Evolutionary conservation across 176 grass and related monocot genomes (phyloP), one percentile per base, ranked within the genome.

Genomic region (Triticum aestivum): DNA sequence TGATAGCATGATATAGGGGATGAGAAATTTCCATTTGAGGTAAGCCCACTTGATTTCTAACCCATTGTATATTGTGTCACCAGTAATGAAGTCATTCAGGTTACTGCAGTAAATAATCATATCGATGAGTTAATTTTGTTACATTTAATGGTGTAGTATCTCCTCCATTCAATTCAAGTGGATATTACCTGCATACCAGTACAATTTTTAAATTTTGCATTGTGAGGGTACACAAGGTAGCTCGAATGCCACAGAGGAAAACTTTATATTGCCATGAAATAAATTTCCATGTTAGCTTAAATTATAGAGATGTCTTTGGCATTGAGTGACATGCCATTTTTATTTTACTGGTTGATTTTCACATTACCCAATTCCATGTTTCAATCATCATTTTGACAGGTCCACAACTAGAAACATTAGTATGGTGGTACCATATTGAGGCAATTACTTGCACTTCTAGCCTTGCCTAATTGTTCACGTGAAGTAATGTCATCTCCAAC

Each of bases 321-420:
- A 44, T 3, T 3, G 41, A 44, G 41, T 44, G 41, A 0, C 9
- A 3, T 64, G 23, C 9, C 23, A 64, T 64, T 11, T 63, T 63
- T 10, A 63, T 24, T 63, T 11, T 62, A 1, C 26, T 63, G 61
- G 61, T 63, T 63, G n/a, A 63, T 81, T 87, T 23, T 42, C 70
- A 45, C 11, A 73, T 12, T 73, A 24, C 29, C 74, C 78, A 70
- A 82, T 51, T 54, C 23, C 38, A 84, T 8, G 85, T 84, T 84
- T 21, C 81, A 33, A 44, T 44, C 75, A 61, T 82, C 20, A 79
- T 62, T 20, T 80, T 76, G 61, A 66, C 58, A 97, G 88, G 94
- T 97, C 51, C 88, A 89, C 61, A 97, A 89, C 88, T 92, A 92
- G 94, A 97, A 97, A 84, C 72, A 94, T 52, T 65, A 94, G 35